phyloP scores from a whole-genome alignment of 768 basidiomycete genomes.

The Rhizopogon sp. region DNA sequence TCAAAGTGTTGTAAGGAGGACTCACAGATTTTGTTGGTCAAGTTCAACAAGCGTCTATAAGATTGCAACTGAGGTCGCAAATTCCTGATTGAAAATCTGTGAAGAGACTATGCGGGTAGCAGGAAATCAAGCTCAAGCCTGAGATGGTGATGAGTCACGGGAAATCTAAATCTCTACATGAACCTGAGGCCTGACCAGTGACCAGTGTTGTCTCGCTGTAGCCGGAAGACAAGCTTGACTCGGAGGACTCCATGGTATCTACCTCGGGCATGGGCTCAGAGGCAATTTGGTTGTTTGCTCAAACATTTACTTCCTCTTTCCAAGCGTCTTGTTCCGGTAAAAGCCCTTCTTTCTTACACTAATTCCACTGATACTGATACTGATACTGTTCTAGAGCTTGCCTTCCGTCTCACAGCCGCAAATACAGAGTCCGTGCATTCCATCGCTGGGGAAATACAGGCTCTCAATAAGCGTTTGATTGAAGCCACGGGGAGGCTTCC shows the following conservation, averaged over 20 bases:
- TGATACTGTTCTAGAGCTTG: slow-evolving; percentile 37
- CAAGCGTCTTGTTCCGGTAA: slow-evolving; percentile 20
- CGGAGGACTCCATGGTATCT: not conserved
- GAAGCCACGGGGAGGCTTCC: slow-evolving; percentile 65
- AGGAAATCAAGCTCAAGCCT: too few species aligned
- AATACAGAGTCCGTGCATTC: slow-evolving; percentile 34
- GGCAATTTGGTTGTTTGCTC: slow-evolving; percentile 24
- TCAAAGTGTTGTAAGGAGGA: too few species aligned
- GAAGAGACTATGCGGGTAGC: too few species aligned
- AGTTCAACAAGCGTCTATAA: too few species aligned
- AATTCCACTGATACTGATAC: slow-evolving; percentile 11
- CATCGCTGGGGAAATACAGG: slow-evolving; percentile 47
- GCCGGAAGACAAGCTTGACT: too few species aligned
- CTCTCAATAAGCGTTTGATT: slow-evolving; percentile 54
- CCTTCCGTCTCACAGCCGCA: slow-evolving; percentile 38
- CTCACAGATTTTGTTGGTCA: too few species aligned
- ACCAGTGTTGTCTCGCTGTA: too few species aligned
- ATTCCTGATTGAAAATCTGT: too few species aligned
- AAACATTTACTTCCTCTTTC: slow-evolving; percentile 22
- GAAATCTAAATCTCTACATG: too few species aligned
- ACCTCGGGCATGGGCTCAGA: slow-evolving; percentile 4
- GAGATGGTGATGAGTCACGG: too few species aligned
- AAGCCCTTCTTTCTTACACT: not conserved
- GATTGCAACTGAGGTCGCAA: too few species aligned
- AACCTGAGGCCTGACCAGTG: too few species aligned